A percentile compares a stretch with the other conserved stretches of the same genome.
phyloP scores from a whole-genome alignment of 129 eudicot species.

The carrot (Daucus carota) region DNA sequence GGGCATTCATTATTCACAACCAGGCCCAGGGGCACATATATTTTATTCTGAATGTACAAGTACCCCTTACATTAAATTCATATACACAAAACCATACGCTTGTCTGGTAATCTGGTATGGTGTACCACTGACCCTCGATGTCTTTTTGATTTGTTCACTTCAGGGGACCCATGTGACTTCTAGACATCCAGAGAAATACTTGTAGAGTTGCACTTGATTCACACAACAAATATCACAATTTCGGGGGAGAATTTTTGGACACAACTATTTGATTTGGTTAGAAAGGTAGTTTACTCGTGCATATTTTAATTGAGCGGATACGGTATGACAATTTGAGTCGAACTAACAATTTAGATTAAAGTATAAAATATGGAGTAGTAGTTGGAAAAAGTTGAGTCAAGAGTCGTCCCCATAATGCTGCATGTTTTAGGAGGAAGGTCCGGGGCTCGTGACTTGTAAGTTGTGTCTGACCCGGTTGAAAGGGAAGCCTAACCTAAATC shows the following conservation, averaged over 20 bases:
- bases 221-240: too few relatives aligned
- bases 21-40: not conserved
- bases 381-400: not conserved
- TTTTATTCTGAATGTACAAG: not conserved
- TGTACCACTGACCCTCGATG: slow-evolving; percentile 1
- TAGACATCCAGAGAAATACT: not conserved
- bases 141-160: not conserved
- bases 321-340: not conserved
- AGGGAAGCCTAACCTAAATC: slow-evolving; percentile 2
- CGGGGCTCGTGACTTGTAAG: slow-evolving; percentile 19
- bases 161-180: slow-evolving; percentile 11
- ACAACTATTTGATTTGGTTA: too few relatives aligned
- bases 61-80: not conserved
- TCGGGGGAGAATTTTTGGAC: too few relatives aligned
- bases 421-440: slow-evolving; percentile 29
- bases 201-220: not conserved
- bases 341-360: too few relatives aligned
- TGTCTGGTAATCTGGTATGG: slow-evolving; percentile 3
- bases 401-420: slow-evolving; percentile 33
- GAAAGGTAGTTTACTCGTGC: too few relatives aligned
- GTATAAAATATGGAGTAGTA: too few relatives aligned
- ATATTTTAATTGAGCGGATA: not conserved
- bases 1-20: not conserved
- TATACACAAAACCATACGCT: not conserved
- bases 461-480: slow-evolving; percentile 17